phyloP scores from a whole-genome alignment of 139 green algal genomes.

The Chlamydomonas schloesseri region DNA sequence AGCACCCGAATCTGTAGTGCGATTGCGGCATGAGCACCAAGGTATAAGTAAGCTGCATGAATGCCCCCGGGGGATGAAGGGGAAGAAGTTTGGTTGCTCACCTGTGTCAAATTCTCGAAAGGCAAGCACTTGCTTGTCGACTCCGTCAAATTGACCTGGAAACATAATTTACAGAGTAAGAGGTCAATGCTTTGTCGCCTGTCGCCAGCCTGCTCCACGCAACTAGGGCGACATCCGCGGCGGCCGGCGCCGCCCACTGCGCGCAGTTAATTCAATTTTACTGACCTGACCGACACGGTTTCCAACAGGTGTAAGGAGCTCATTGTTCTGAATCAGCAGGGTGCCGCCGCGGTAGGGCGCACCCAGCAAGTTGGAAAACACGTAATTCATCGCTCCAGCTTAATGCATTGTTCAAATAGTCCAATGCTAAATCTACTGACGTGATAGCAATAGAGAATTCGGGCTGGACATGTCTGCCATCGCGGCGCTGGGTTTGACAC shows the following conservation, averaged over 20 bases:
- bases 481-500: no score
- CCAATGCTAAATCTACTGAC: neutral
- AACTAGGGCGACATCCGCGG: no score
- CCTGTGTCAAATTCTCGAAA: conserved; percentile 86
- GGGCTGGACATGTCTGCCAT: no score
- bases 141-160: conserved; percentile 79
- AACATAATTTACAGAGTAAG: no score
- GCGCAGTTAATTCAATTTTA: no score
- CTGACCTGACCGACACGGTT: conserved; percentile 88
- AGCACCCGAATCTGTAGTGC: conserved; percentile 77
- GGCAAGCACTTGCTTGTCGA: conserved; percentile 83
- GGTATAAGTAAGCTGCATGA: no score
- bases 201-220: no score
- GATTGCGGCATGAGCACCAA: no score
- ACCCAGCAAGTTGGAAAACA: conserved; percentile 91
- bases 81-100: neutral
- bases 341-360: conserved; percentile 95
- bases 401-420: neutral
- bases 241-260: no score
- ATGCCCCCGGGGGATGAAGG: no score
- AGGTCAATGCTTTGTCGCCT: no score
- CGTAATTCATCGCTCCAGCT: conserved; percentile 80
- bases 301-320: conserved; percentile 90
- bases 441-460: no score
- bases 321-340: conserved; percentile 81